Evolutionary conservation across 1,284 basidiomycete genomes (phyloP), one percentile per base, ranked within the genome.

Genomic region (Omphalotus olearius): DNA sequence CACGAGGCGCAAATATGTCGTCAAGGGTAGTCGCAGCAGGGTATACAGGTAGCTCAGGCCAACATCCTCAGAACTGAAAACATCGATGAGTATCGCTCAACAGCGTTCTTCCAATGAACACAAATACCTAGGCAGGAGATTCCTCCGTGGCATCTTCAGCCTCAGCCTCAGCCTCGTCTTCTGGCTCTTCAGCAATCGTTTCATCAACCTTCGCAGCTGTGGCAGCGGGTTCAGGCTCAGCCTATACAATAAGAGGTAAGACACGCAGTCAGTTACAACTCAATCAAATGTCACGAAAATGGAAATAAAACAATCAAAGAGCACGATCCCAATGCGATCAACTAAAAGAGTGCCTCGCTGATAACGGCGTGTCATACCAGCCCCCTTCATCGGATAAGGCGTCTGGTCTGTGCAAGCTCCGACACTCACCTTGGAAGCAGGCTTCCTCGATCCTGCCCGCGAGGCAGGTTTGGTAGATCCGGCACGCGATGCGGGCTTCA

Each of bases 401-500:
- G 37, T n/a, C 7, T 39, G 10, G 25, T 20, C 16, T n/a, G 16
- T 38, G 30, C 18, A 26, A 7, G 23, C 2, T 33, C 30, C 13
- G 30, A 36, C 11, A 49, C 52, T 41, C 25, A 50, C 67, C 60
- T 66, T 70, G 41, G 71, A 72, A 16, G 57, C 59, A 36, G 74
- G 73, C 57, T 75, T 76, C 59, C 61, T 69, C 7, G 69, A 66
- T 38, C 64, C 60, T 40, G 68, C 60, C 59, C 69, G 66, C 42
- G 76, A 78, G 17, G 68, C 65, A 17, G 76, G 75, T 55, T 77
- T 77, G 46, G 62, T 67, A 25, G 58, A 64, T 13, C 42, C 18
- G 28, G 64, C 72, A 59, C 68, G 66, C 41, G 76, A 78, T 17
- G 69, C 65, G 13, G 76, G 75, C 55, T 78, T 76, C 45, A 60